Conservation (phyloP, 2,329 filamentous ascomycete species). For the Daldinia sp. region DNA sequence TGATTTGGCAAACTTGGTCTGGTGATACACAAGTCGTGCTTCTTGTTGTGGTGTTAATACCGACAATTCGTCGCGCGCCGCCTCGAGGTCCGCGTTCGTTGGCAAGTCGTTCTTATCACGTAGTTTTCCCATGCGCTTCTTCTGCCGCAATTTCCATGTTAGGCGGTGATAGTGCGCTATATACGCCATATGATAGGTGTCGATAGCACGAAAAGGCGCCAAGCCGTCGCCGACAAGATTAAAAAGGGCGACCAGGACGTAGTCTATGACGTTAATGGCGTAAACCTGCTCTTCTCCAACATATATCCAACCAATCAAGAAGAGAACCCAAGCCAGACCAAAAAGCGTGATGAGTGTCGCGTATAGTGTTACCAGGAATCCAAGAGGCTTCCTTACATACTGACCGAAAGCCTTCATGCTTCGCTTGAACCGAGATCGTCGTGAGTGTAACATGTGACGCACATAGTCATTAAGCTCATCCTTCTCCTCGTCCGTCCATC, state of each 20-base stretch:
- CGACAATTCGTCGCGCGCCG: constrained; percentile 58
- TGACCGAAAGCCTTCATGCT: constrained; percentile 81
- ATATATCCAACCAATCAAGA: constrained; percentile 89
- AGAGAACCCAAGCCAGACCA: constrained; percentile 88
- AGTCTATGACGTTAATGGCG: constrained; percentile 74
- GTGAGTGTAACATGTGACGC: constrained; percentile 85
- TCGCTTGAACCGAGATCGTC: constrained; percentile 80
- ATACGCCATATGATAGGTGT: constrained; percentile 89
- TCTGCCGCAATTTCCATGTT: constrained; percentile 71
- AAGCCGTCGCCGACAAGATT: constrained; percentile 75
- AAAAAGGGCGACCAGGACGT: constrained; percentile 74
- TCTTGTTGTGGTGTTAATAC: constrained; percentile 74
- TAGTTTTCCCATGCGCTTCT: constrained; percentile 67
- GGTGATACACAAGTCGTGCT: constrained; percentile 75
- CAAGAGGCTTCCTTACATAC: constrained; percentile 78
- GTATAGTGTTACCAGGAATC: constrained; percentile 85
- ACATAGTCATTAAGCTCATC: constrained; percentile 84
- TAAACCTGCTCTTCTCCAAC: constrained; percentile 77
- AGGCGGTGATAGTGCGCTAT: constrained; percentile 74
- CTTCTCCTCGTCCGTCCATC: constrained; percentile 79
- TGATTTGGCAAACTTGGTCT: constrained; percentile 80
- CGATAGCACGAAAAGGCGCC: constrained; percentile 77
- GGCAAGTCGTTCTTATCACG: constrained; percentile 76
- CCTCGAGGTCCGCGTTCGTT: constrained; percentile 52
- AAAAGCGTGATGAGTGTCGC: constrained; percentile 84